phyloP scores from a whole-genome alignment of 2,329 filamentous ascomycete species.

The Amauroascus verrucosus region DNA sequence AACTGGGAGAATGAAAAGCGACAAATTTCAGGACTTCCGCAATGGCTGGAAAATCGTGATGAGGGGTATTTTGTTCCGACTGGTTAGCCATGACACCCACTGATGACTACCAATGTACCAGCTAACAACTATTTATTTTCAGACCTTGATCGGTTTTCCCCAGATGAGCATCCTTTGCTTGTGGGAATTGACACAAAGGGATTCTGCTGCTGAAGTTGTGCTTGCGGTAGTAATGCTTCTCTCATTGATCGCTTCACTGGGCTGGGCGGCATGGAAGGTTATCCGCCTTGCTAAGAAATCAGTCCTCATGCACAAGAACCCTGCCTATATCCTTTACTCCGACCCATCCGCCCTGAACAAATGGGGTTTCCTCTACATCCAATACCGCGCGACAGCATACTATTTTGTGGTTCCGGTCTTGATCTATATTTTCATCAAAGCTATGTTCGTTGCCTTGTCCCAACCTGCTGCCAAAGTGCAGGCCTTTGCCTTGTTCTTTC shows the following conservation, averaged over 20 bases:
- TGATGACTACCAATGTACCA: neutral
- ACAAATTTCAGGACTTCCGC: conserved; percentile 87
- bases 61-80: conserved; percentile 86
- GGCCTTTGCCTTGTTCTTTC: conserved; percentile 69
- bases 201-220: conserved; percentile 77
- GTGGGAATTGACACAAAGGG: conserved; percentile 81
- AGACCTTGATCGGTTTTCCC: conserved; percentile 77
- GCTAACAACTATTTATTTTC: conserved; percentile 9
- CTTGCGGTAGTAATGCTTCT: conserved; percentile 83
- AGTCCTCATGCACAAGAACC: conserved; percentile 85
- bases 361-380: conserved; percentile 96
- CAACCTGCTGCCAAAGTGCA: conserved; percentile 63
- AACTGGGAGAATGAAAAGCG: conserved; percentile 65
- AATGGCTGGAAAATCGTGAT: conserved; percentile 88
- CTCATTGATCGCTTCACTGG: conserved; percentile 65
- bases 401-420: conserved; percentile 83
- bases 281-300: conserved; percentile 81
- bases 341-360: conserved; percentile 91
- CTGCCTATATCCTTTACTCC: conserved; percentile 92
- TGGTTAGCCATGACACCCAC: conserved; percentile 37
- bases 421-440: conserved; percentile 71
- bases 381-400: conserved; percentile 90
- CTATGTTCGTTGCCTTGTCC: conserved; percentile 74
- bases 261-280: conserved; percentile 82
- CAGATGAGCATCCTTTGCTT: conserved; percentile 83